phyloP scores from a whole-genome alignment of 2,329 filamentous ascomycete genomes.

The Paecilomyces niveus region DNA sequence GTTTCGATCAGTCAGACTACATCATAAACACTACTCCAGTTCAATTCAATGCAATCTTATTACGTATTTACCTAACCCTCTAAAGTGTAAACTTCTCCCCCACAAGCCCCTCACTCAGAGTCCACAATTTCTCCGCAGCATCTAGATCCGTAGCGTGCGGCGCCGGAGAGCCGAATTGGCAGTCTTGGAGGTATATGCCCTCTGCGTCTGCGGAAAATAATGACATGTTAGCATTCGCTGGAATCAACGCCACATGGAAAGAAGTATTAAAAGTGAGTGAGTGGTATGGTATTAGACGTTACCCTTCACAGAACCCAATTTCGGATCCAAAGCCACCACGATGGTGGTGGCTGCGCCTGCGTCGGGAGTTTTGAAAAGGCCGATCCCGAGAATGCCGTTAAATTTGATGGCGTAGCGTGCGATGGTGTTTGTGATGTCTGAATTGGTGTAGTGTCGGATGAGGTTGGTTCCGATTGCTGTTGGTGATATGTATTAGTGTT shows the following conservation, averaged over 20 bases:
- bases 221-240: background rate
- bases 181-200: background rate
- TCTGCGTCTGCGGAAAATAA: background rate
- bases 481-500: background rate
- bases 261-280: background rate
- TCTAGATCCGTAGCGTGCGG: background rate
- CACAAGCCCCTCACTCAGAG: background rate
- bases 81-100: background rate
- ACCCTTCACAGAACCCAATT: background rate
- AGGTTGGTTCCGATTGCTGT: background rate
- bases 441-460: background rate
- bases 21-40: no score
- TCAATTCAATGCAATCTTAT: no score
- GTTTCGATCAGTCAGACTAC: no score
- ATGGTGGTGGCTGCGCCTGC: background rate
- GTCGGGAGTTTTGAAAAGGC: background rate
- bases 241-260: background rate
- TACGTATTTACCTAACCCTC: background rate
- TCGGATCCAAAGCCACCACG: constrained; percentile 6
- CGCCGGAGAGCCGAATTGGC: background rate
- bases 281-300: background rate
- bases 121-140: background rate
- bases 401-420: background rate
- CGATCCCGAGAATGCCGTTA: background rate
- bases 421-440: background rate